Evolutionary conservation across 352 stramenopile genomes (phyloP).

Genomic region (Pythium grandisporangium): DNA sequence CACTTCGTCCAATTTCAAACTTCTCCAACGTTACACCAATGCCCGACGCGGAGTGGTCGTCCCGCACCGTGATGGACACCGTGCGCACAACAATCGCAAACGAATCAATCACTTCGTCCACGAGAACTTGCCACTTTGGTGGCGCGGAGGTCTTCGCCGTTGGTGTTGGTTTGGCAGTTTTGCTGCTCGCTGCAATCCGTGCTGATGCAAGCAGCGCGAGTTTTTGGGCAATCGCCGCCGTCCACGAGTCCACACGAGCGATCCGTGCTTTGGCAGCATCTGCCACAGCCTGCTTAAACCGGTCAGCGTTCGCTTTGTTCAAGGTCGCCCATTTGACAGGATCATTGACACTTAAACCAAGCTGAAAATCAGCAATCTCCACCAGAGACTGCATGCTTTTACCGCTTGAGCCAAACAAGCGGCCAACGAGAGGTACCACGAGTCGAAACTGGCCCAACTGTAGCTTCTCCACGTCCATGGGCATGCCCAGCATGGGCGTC

Average conservation of each 20-base stretch:
- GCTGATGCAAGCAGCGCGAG: constrained; percentile 38
- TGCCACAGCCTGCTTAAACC: constrained; percentile 41
- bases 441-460: constrained; percentile 43
- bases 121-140: constrained; percentile 40
- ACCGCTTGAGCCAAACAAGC: constrained; percentile 15
- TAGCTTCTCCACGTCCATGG: constrained; percentile 54
- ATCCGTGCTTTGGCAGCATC: constrained; percentile 41
- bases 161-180: constrained; percentile 4
- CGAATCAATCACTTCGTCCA: constrained; percentile 67
- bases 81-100: constrained; percentile 40
- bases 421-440: constrained; percentile 37
- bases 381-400: constrained; percentile 34
- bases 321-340: constrained; percentile 76
- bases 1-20: constrained; percentile 45
- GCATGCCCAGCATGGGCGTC: constrained; percentile 46
- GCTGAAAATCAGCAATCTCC: constrained; percentile 36
- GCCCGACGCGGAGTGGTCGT: constrained; percentile 41
- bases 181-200: constrained; percentile 16
- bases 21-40: constrained; percentile 49
- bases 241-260: constrained; percentile 47
- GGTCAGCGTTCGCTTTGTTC: constrained; percentile 47
- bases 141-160: constrained; percentile 1
- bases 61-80: constrained; percentile 44
- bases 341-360: constrained; percentile 45
- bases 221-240: constrained; percentile 42